These are phyloP conservation scores for Dictyostelium purpureum DNA, from an alignment of 78 protist genomes.

Conservation along the genomic window DNA sequence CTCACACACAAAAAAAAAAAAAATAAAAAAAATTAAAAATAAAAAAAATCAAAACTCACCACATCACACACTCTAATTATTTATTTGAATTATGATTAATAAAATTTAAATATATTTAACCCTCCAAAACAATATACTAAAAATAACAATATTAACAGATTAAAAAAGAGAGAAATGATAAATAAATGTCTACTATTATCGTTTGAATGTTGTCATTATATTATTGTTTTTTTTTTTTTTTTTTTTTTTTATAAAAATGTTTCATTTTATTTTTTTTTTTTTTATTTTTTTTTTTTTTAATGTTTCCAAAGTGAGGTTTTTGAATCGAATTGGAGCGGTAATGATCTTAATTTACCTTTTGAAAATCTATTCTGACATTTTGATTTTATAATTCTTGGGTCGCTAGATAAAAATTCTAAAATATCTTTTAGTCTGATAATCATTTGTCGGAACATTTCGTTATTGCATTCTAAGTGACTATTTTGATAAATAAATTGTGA, in stretches of 20 bases:
- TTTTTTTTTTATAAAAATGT: background rate
- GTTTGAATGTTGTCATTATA: no score
- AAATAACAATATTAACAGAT: no score
- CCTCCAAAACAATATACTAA: no score
- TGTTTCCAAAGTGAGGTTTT: constrained; percentile 23
- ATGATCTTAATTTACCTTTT: constrained; percentile 25
- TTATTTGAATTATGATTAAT: no score
- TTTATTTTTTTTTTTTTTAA: background rate
- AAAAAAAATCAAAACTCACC: no score
- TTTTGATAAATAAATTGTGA: background rate
- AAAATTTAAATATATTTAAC: no score
- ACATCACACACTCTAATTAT: no score
- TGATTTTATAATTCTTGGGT: background rate
- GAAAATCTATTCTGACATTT: constrained; percentile 10
- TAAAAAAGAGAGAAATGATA: no score
- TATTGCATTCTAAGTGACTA: background rate
- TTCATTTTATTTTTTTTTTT: background rate
- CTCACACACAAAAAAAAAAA: no score
- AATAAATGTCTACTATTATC: no score
- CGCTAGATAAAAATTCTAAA: background rate
- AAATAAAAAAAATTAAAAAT: no score
- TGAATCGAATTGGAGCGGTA: background rate
- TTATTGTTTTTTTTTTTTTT: no score
- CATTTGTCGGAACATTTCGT: background rate
- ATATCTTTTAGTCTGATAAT: constrained; percentile 15